These are phyloP conservation scores for Apiospora hydei DNA, from an alignment of 2,329 filamentous ascomycete species.

Conservation along the genomic window DNA sequence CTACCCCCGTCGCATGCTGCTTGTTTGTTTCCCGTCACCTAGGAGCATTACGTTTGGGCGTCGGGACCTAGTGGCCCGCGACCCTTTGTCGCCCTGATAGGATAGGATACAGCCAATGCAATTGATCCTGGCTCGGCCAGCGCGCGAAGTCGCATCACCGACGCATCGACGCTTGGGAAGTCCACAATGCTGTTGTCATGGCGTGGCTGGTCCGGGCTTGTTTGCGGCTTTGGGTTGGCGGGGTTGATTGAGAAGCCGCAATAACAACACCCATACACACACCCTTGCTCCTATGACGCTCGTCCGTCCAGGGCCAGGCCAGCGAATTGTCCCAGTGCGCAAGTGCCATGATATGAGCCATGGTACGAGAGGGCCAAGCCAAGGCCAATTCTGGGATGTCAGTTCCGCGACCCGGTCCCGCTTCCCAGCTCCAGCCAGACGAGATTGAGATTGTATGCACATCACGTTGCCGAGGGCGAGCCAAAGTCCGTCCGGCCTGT, in stretches of 20 bases:
- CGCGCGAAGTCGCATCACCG: neutral
- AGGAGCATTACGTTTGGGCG: neutral
- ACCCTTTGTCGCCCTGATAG: neutral
- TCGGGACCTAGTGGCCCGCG: slow-evolving; percentile 7
- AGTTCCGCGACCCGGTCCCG: slow-evolving; percentile 7
- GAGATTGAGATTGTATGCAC: slow-evolving; percentile 1
- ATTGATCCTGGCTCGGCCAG: slow-evolving; percentile 1
- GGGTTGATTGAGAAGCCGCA: neutral
- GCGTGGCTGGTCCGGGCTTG: neutral
- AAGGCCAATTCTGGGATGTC: neutral
- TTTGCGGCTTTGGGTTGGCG: slow-evolving; percentile 19
- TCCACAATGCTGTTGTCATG: neutral
- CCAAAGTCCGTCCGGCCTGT: slow-evolving; percentile 4
- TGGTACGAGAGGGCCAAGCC: slow-evolving; percentile 15
- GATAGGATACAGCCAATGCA: neutral
- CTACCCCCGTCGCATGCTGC: neutral
- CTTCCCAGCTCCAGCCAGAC: neutral
- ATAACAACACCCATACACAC: neutral
- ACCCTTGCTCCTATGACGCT: slow-evolving; percentile 10
- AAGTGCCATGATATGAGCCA: slow-evolving; percentile 19
- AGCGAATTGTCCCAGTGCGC: slow-evolving; percentile 8
- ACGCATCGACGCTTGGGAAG: neutral
- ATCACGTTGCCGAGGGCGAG: neutral
- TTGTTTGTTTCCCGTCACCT: neutral
- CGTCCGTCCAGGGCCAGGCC: neutral